These are phyloP conservation scores for Ophiostoma australiae DNA, from an alignment of 2,329 filamentous ascomycete genomes.

Conservation along the genomic window DNA sequence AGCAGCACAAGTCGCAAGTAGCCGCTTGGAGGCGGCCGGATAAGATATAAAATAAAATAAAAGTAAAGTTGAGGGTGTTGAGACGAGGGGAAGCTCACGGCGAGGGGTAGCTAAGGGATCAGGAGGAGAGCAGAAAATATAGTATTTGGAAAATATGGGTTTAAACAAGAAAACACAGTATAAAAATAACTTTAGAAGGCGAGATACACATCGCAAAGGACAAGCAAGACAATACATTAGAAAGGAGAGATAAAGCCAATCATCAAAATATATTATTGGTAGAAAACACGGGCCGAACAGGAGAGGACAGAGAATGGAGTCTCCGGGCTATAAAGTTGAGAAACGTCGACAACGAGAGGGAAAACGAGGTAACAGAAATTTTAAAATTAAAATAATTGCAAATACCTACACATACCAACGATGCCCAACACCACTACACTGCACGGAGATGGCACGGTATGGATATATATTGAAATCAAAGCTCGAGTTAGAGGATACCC, in stretches of 20 bases:
- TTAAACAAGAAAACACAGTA: background rate
- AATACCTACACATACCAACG: background rate
- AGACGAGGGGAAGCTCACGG: conserved; percentile 11
- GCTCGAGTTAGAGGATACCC: background rate
- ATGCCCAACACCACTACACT: background rate
- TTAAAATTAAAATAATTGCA: background rate
- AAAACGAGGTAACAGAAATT: background rate
- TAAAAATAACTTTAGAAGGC: too few species aligned
- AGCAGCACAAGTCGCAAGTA: background rate
- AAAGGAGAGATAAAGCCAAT: background rate
- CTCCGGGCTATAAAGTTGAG: background rate
- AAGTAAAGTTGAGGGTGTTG: conserved; percentile 11
- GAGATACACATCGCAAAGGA: too few species aligned
- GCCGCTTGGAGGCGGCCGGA: background rate
- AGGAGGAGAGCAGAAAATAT: background rate
- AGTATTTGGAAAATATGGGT: background rate
- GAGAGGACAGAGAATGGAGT: background rate
- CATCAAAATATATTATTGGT: background rate
- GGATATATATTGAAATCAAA: background rate
- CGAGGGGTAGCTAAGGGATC: conserved; percentile 1
- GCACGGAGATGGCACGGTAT: background rate
- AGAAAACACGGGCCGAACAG: background rate
- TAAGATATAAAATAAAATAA: background rate
- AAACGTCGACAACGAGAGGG: background rate
- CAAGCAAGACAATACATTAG: background rate